A percentile compares a stretch with the other conserved stretches of the same genome.
Conservation (phyloP, 2,329 filamentous ascomycete genomes). For the Monosporascus sp. region DNA sequence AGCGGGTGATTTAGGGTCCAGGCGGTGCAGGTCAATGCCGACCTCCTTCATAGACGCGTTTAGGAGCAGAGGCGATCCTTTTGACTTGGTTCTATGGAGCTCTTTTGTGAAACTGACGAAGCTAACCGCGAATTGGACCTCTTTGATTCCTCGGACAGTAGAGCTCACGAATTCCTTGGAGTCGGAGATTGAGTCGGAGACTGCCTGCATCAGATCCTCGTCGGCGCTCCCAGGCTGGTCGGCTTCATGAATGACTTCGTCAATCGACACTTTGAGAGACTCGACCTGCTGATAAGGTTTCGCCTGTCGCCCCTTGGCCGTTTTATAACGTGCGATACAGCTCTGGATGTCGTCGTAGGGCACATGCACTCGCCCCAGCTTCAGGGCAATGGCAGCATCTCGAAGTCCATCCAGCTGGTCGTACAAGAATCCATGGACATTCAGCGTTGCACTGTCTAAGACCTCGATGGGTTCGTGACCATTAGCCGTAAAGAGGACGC, state of each 20-base stretch:
- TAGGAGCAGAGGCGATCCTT: conserved; percentile 67
- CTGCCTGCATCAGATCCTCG: conserved; percentile 70
- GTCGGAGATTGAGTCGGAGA: conserved; percentile 90
- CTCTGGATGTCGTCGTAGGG: conserved; percentile 79
- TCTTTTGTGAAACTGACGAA: conserved; percentile 83
- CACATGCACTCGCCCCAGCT: conserved; percentile 83
- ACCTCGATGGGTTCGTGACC: conserved; percentile 82
- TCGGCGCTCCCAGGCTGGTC: conserved; percentile 61
- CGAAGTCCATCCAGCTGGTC: conserved; percentile 79
- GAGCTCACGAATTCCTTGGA: conserved; percentile 91
- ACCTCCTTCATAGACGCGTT: conserved; percentile 96
- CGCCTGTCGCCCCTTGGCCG: conserved; percentile 33
- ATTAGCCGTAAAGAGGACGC: conserved; percentile 82
- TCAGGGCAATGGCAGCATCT: conserved; percentile 84
- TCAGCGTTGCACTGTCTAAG: conserved; percentile 80
- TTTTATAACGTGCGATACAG: conserved; percentile 54
- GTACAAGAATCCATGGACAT: conserved; percentile 86
- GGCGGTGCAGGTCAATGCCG: conserved; percentile 82
- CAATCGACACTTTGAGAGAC: conserved; percentile 58
- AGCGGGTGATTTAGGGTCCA: conserved; percentile 87
- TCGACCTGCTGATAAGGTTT: conserved; percentile 33
- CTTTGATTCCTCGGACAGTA: conserved; percentile 85
- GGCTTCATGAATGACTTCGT: conserved; percentile 69
- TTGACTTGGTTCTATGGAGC: conserved; percentile 62
- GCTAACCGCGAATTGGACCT: conserved; percentile 92